A percentile compares a stretch with the other conserved stretches of the same genome.
Conservation (phyloP, 805 yeast species). For the Wickerhamiella australiensis region DNA sequence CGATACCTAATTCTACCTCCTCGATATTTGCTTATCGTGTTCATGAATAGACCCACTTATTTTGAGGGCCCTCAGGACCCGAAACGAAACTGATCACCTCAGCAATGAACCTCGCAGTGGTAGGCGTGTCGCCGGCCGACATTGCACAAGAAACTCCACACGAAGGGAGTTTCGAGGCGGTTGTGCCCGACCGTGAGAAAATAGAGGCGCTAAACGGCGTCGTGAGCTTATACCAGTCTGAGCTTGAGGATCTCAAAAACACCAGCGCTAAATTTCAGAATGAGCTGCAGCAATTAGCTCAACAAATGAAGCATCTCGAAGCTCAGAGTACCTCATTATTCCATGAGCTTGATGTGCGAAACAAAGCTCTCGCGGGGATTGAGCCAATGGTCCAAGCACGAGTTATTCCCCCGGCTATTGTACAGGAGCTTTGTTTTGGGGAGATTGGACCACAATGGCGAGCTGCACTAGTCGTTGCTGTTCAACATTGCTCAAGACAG, state of each 20-base stretch:
- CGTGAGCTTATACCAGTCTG: background rate
- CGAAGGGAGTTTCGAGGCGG: background rate
- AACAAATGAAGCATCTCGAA: constrained; percentile 51
- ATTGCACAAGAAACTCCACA: background rate
- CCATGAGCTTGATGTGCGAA: constrained; percentile 37
- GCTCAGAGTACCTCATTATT: constrained; percentile 40
- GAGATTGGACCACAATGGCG: constrained; percentile 52
- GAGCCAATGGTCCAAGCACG: constrained; percentile 69
- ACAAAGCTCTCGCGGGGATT: constrained; percentile 39
- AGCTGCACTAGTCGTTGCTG: constrained; percentile 23
- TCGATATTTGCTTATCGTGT: too few relatives aligned
- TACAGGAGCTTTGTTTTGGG: constrained; percentile 45
- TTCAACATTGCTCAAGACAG: constrained; percentile 14
- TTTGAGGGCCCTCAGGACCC: background rate
- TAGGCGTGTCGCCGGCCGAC: constrained; percentile 8
- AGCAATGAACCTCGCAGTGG: constrained; percentile 9
- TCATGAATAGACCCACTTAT: too few relatives aligned
- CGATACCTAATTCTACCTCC: background rate
- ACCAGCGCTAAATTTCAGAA: constrained; percentile 35
- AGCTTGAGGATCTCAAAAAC: constrained; percentile 4
- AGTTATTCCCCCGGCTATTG: constrained; percentile 60
- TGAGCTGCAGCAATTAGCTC: constrained; percentile 44
- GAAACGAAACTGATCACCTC: constrained; percentile 5
- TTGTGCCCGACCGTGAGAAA: background rate
- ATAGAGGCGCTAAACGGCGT: background rate